Base-by-base conservation (phyloP, 1,284 basidiomycete genomes). In the Meira nashicola region DNA sequence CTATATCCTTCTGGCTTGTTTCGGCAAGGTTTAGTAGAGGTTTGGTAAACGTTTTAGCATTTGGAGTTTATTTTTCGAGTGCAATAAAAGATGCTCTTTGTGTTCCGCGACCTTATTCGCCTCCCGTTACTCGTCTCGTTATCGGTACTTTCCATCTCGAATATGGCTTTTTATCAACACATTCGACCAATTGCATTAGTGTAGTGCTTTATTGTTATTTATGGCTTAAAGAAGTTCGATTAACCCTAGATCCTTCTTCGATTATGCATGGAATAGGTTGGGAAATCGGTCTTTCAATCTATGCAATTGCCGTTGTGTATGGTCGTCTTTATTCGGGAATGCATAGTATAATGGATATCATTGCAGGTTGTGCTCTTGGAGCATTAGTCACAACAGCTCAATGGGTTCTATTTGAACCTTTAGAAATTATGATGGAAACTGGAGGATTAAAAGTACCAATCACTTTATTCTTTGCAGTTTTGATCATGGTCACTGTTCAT, bases 151-250 rank as follows among this genome's bases (percentile, higher is more conserved):
- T 81, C 57, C 79, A 72, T 48, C 75, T 80, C 65, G 89, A 92
- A 80, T 92, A 92, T 74, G 93, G 94, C 15, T 96, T 97, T 76
- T 93, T 92, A 0, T 96, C 92, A 0, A 96, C 93, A 0, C 94
- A 98, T 76, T 90, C 91, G 1, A 92, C 93, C 1, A 96, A 94
- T 77, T 86, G 86, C 51, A 84, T 92, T 57, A 91, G 90, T 39
- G 89, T 94, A 65, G 91, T 90, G 0, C 59, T 76, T 23, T 71
- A 68, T 54, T 55, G 72, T 56, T 78, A 75, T 37, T 62, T 73
- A 17, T 72, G 70, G 60, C 55, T 75, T n/a, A 25, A 21, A 21
- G 33, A 23, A 33, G 6, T 60, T 14, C 40, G 58, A 11, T 21
- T 23, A 1, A 7, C 33, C 1, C 19, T 39, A 10, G 53, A 41